These are phyloP conservation scores for Chamaecrista fasciculata DNA, from an alignment of 306 rosid species.

Conservation along the genomic window DNA sequence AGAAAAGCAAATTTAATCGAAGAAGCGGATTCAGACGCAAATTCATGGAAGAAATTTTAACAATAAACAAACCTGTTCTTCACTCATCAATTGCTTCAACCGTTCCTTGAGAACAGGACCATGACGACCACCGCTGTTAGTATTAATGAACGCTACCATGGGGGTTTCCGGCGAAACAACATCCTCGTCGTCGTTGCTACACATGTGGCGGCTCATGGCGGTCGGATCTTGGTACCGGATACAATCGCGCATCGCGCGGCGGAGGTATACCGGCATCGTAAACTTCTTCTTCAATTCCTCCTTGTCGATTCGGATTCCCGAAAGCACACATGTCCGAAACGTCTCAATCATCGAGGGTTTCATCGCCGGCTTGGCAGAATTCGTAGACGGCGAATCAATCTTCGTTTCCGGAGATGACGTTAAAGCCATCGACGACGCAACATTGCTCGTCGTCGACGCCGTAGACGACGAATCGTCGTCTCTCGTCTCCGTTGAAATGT, in stretches of 20 bases:
- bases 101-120: constrained; percentile 83
- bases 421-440: constrained; percentile 45
- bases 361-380: constrained; percentile 44
- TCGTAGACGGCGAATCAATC: constrained; percentile 47
- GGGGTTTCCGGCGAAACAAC: constrained; percentile 50
- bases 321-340: constrained; percentile 57
- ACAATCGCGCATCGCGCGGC: constrained; percentile 85
- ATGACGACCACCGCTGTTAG: constrained; percentile 83
- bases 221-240: constrained; percentile 58
- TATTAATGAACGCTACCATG: constrained; percentile 80
- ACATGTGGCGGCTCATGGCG: constrained; percentile 54
- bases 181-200: constrained; percentile 24
- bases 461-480: constrained; percentile 46
- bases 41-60: background rate
- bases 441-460: constrained; percentile 37
- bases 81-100: constrained; percentile 72
- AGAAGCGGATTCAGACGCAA: background rate
- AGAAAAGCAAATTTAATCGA: too few relatives aligned
- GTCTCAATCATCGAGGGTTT: constrained; percentile 69
- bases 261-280: constrained; percentile 74
- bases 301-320: constrained; percentile 72
- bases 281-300: constrained; percentile 70
- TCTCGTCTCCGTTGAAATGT: background rate
- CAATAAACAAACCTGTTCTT: constrained; percentile 66
- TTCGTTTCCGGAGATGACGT: constrained; percentile 27